A percentile compares a stretch with the other conserved stretches of the same genome.
These are phyloP conservation scores for Nakazawaea ernobii DNA, from an alignment of 805 yeast species.

Conservation along the genomic window DNA sequence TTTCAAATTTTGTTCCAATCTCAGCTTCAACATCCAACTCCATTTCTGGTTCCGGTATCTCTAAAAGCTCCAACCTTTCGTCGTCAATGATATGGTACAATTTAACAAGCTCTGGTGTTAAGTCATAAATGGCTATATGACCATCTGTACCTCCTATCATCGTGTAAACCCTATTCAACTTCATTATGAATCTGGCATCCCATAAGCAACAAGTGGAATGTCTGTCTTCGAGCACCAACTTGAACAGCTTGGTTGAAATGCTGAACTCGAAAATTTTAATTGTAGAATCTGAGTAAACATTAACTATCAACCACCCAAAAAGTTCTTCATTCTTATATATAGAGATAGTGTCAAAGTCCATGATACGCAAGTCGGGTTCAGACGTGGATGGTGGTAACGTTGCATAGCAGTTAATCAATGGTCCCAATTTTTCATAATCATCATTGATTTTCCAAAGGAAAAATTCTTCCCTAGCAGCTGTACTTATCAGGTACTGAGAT, in stretches of 20 bases:
- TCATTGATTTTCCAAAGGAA: constrained; percentile 64
- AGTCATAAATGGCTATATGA: constrained; percentile 54
- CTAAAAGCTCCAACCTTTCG: not conserved
- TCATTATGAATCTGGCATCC: constrained; percentile 43
- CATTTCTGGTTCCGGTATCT: not conserved
- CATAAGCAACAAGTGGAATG: constrained; percentile 78
- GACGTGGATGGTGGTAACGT: constrained; percentile 48
- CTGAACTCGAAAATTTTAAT: constrained; percentile 61
- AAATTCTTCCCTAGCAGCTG: constrained; percentile 87
- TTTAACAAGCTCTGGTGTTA: constrained; percentile 23
- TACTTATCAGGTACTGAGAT: constrained; percentile 34
- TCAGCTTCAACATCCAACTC: constrained; percentile 4
- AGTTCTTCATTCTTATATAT: constrained; percentile 21
- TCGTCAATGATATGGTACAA: not conserved
- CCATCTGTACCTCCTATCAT: constrained; percentile 83
- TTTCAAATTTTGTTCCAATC: constrained; percentile 2
- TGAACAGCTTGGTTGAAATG: constrained; percentile 30
- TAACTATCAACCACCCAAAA: constrained; percentile 47
- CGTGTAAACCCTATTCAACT: constrained; percentile 27
- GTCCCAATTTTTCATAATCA: constrained; percentile 23
- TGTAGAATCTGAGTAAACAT: constrained; percentile 83
- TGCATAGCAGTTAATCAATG: constrained; percentile 44
- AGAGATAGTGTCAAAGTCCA: constrained; percentile 66
- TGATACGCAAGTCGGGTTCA: constrained; percentile 81
- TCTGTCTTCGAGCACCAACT: constrained; percentile 36